Base-by-base conservation (phyloP, 208 protist genomes). In the Wallacemonas sp. region DNA sequence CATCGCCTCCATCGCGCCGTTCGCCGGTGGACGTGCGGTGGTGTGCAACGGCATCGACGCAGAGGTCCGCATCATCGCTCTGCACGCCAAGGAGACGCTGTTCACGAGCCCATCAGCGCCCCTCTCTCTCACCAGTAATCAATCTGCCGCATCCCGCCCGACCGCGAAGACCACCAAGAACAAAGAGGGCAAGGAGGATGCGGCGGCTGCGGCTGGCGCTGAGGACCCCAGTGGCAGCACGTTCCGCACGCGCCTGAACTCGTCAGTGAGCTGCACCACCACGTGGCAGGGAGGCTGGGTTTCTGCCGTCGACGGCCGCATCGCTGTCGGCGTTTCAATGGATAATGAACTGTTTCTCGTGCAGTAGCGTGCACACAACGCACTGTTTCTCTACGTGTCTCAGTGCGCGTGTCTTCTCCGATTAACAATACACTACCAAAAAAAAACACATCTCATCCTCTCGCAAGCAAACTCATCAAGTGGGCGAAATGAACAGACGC, bases 251-350 rank as follows among this genome's bases (percentile, higher is more conserved):
- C 88, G 88, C 2, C 69, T 95, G 14, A 80, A 83, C 73, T 82
- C 77, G 14, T 75, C 76, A 27, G 77, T 87, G 14, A 78, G 72
- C 46, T 95, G 88, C 64, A 61, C 65, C 34, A 78, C 76, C 9
- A 81, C 70, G 12, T 95, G 88, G 86, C 79, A 89, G 23, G 88
- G 88, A 17, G 83, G 79, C n/a, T 92, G 85, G 85, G 83, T 80
- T 21, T 63, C 43, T 39, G 73, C 76, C 41, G 17, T 72, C 14
- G 65, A 61, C 57, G 78, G 80, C 8, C 61, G 60, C 3, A 73
- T 52, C 26, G 85, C 88, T 11, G 80, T 82, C 14, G 88, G 85
- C 23, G 54, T 95, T n/a, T 92, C 88, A n/a, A 72, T 78, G 19
- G 77, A 81, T 34, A 71, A 81, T 39, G 88, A 95, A 38, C 27